These are phyloP conservation scores for Naganishia liquefaciens DNA, from an alignment of 1,284 basidiomycete species.

Conservation along the genomic window DNA sequence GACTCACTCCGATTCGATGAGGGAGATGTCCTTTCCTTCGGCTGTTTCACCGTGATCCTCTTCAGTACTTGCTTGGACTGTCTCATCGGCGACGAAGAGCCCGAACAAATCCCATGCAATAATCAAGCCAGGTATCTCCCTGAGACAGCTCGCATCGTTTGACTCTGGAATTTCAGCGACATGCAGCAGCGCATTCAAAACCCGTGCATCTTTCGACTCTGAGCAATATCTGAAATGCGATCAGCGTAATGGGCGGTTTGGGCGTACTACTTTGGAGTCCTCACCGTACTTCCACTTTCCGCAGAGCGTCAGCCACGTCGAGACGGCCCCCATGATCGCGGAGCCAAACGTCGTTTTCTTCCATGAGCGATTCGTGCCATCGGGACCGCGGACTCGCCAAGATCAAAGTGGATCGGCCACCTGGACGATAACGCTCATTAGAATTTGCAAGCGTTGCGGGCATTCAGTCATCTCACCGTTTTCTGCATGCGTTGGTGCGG, in stretches of 20 bases:
- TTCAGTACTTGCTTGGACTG: not conserved
- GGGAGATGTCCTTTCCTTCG: not conserved
- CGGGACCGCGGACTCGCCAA: constrained; percentile 13
- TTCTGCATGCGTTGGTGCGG: not conserved
- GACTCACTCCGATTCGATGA: constrained; percentile 1
- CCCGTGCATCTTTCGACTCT: constrained; percentile 6
- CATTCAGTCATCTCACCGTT: not conserved
- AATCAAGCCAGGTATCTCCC: not conserved
- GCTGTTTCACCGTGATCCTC: not conserved
- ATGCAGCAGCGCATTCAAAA: constrained; percentile 7
- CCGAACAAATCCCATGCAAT: constrained; percentile 24
- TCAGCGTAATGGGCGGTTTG: not conserved
- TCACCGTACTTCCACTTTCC: constrained; percentile 7
- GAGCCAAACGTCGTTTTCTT: constrained; percentile 15
- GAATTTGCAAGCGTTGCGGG: not conserved
- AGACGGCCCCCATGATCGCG: constrained; percentile 9
- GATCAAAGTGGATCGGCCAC: not conserved
- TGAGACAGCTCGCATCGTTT: not conserved
- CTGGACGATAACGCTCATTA: too few species aligned
- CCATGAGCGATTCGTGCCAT: constrained; percentile 16
- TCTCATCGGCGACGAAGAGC: not conserved
- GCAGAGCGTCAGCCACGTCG: constrained; percentile 1
- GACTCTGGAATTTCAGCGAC: too few species aligned
- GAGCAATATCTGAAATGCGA: constrained; percentile 3
- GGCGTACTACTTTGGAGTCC: not conserved